Conservation (phyloP, 2,329 filamentous ascomycete species). For the Penicillium hordei region DNA sequence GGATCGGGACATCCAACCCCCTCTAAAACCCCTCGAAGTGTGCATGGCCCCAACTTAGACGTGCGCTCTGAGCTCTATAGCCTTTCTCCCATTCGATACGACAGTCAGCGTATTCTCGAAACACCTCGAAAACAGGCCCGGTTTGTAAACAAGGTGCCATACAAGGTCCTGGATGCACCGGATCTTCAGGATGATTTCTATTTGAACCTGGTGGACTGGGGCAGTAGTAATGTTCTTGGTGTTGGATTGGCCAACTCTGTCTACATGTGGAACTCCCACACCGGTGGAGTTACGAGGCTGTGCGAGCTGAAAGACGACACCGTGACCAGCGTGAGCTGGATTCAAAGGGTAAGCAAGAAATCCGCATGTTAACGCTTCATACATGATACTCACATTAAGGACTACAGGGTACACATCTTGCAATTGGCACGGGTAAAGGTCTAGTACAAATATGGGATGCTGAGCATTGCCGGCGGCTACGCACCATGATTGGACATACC, state of each 20-base stretch:
- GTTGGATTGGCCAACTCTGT: conserved; percentile 91
- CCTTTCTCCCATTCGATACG: conserved; percentile 86
- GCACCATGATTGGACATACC: conserved; percentile 96
- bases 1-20: conserved; percentile 82
- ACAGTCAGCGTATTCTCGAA: conserved; percentile 89
- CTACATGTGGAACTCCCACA: conserved; percentile 97
- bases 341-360: conserved; percentile 65
- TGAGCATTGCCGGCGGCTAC: conserved; percentile 75
- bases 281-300: conserved; percentile 86
- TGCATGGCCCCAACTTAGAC: conserved; percentile 85
- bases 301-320: conserved; percentile 91
- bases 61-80: conserved; percentile 92
- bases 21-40: conserved; percentile 82
- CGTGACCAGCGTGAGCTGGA: conserved; percentile 97
- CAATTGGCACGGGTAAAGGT: conserved; percentile 92
- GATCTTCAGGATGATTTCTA: conserved; percentile 98
- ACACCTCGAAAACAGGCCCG: conserved; percentile 85
- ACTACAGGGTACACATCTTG: conserved; percentile 76
- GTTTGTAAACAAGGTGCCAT: conserved; percentile 92
- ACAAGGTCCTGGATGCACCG: conserved; percentile 94
- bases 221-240: conserved; percentile 87
- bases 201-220: conserved; percentile 96
- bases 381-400: conserved; percentile 9
- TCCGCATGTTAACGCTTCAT: neutral
- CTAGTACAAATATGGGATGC: conserved; percentile 98